Evolutionary conservation across 306 rosid species (phyloP).

Genomic region (Purshia tridentata): DNA sequence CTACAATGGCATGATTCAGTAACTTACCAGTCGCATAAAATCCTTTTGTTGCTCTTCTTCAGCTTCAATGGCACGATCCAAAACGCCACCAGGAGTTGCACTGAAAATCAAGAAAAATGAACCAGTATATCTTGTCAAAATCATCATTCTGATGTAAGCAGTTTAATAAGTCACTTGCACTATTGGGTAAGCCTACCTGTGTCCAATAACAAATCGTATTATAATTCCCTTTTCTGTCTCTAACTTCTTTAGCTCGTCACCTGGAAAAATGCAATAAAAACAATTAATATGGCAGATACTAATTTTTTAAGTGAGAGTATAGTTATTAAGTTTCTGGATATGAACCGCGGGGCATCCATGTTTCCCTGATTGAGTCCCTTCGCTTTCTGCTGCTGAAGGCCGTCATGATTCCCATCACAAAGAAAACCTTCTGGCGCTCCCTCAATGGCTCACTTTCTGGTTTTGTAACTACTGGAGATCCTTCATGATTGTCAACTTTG

Average conservation of each 20-base stretch:
- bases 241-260: conserved; percentile 41
- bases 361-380: conserved; percentile 61
- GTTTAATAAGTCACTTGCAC: background rate
- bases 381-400: conserved; percentile 63
- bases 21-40: conserved; percentile 53
- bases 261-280: conserved; percentile 26
- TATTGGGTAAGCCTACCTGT: conserved; percentile 34
- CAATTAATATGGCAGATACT: conserved; percentile 1
- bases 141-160: conserved; percentile 4
- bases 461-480: conserved; percentile 39
- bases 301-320: background rate
- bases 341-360: conserved; percentile 63
- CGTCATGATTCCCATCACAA: conserved; percentile 65
- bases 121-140: conserved; percentile 3
- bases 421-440: conserved; percentile 54
- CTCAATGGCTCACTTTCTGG: conserved; percentile 28
- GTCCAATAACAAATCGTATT: conserved; percentile 60
- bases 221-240: conserved; percentile 60
- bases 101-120: conserved; percentile 31
- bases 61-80: conserved; percentile 60
- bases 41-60: conserved; percentile 51
- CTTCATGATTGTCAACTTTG: conserved; percentile 30
- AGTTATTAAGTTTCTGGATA: background rate
- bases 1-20: conserved; percentile 5
- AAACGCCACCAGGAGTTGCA: conserved; percentile 51